phyloP scores from a whole-genome alignment of 768 basidiomycete genomes.

The Cantharellus anzutake region DNA sequence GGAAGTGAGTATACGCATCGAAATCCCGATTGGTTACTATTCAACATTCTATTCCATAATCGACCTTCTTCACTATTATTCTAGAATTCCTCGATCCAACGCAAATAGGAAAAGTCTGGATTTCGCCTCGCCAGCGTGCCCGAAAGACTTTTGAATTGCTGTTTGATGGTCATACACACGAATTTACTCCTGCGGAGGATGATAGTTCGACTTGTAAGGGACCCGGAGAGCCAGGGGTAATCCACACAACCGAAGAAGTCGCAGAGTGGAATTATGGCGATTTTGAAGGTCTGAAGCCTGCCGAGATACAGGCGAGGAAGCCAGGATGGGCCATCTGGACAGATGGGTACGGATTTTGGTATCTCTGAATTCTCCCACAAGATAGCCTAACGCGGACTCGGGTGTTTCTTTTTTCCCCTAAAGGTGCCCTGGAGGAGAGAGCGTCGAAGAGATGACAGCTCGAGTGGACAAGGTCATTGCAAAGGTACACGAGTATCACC shows the following conservation, averaged over 20 bases:
- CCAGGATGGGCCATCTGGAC: conserved; percentile 67
- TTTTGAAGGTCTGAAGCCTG: conserved; percentile 65
- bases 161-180: conserved; percentile 29
- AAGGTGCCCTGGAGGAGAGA: conserved; percentile 82
- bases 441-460: conserved; percentile 52
- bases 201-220: neutral
- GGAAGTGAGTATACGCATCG: conserved; percentile 35
- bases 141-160: conserved; percentile 72
- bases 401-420: neutral
- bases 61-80: neutral
- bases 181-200: conserved; percentile 6
- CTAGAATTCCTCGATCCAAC: conserved; percentile 63
- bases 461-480: conserved; percentile 62
- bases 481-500: conserved; percentile 59
- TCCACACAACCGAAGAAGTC: conserved; percentile 37
- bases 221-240: neutral
- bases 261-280: conserved; percentile 75
- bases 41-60: neutral
- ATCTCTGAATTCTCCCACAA: neutral
- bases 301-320: conserved; percentile 50
- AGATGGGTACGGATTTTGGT: conserved; percentile 38
- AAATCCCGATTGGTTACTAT: neutral
- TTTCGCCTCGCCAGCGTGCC: conserved; percentile 80
- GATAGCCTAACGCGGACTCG: neutral
- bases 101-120: conserved; percentile 51